Base-by-base conservation (phyloP, 192 early-diverging fungal species). In the Dissophora ornata region DNA sequence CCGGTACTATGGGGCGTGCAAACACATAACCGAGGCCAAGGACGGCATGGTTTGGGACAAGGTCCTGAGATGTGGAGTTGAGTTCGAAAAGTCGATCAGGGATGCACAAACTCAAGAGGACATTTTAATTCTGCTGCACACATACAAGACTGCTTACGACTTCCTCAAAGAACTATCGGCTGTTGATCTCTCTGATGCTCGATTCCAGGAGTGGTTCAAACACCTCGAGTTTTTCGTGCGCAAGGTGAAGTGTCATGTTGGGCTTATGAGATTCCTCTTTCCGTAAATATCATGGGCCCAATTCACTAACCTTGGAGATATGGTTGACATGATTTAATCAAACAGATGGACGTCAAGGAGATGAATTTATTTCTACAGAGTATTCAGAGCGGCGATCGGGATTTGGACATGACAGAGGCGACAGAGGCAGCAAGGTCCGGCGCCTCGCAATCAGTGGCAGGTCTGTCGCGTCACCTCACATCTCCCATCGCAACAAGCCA, bases 11-110 rank as follows among this genome's bases (percentile, higher is more conserved):
- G 65, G 51, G 0, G 51, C 57, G 18, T 51, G 21, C 29, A 40
- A n/a, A 11, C 34, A 58, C 11, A 22, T 55, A 4, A 16, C 40
- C 0, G 46, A 55, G 28, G 30, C 34, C n/a, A 63, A 61, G 4
- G 57, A 79, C 25, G 48, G 48, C 21, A 65, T 62, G 25, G 38
- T 83, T n/a, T 84, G 83, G 66, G 84, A 85, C 24, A 80, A 67
- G 19, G 30, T 80, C 7, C 30, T 87, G 1, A 55, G 77, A 40
- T 71, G 73, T 26, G 79, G 79, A 7, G 69, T 64, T 11, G 57
- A 59, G 1, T 85, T 73, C 40, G 86, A 87, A n/a, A 79, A 64
- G 47, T 44, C 63, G 26, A 70, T 49, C 4, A 62, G 66, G 21
- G 62, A 70, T 24, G 69, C 71, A 64, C 49, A 42, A 29, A 53